Evolutionary conservation across 108 stramenopile species (phyloP), one percentile per base, ranked within the genome.

Genomic region (Cyclostephanos invisitatus): DNA sequence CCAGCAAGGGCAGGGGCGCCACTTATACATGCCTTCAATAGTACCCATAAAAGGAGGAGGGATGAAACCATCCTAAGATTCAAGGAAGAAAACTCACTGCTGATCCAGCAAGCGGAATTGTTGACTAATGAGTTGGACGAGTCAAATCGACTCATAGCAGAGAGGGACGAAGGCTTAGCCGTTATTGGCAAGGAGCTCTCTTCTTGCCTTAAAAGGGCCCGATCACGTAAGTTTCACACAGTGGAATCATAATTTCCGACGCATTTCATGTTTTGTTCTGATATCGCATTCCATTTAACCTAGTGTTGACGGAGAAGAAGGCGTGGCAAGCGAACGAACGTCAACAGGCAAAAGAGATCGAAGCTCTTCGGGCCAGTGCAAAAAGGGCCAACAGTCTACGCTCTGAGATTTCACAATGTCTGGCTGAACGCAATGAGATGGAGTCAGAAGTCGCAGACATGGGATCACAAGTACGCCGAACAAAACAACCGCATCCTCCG

Each of bases 251-350:
- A 47, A 42, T 10, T 38, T 53, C 4, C 35, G 5, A 42, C n/a
- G 37, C 40, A 28, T 61, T 17, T 35, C 58, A 35, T 1, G 44
- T 42, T 9, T 17, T 17, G 5, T 37, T 44, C 60, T 11, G 20
- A 42, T 1, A 59, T 18, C 10, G 2, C 40, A 38, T 37, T 15
- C 10, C 20, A 22, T n/a, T 7, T 7, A 40, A 15, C 21, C 21
- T 21, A 78, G 77, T 70, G 79, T 62, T 64, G 38, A 44, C 57
- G 20, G 79, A 80, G 68, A 80, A 80, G 36, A 68, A 64, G 28
- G 29, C 37, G 3, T 61, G 55, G 58, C 64, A 72, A 40, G 48
- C 12, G 14, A 53, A 63, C 3, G 28, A 64, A 22, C 40, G 28
- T 17, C 68, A 74, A 47, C 74, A 65, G 68, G 59, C 14, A 9